Percentiles rank a stretch among this genome's conserved stretches.
phyloP scores from a whole-genome alignment of 2,329 filamentous ascomycete species.

The Ascomycota sp. region DNA sequence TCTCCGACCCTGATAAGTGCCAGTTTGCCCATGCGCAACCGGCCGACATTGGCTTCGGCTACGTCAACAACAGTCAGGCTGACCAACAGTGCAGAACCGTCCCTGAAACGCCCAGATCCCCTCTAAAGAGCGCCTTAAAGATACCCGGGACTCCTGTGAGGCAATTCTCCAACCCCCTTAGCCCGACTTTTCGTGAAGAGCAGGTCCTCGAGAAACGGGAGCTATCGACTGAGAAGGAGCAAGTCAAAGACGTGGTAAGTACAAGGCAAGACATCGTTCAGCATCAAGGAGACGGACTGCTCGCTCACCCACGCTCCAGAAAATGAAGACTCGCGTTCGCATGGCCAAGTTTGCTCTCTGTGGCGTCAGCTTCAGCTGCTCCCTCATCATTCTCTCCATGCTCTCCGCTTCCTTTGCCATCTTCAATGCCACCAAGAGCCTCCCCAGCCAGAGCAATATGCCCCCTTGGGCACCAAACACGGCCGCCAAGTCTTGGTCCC shows the following conservation, averaged over 20 bases:
- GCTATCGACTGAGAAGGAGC: conserved; percentile 58
- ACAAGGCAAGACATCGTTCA: not conserved
- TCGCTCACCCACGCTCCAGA: conserved; percentile 28
- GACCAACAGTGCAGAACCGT: conserved; percentile 33
- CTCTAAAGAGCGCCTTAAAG: conserved; percentile 76
- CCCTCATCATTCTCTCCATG: conserved; percentile 81
- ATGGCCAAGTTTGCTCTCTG: conserved; percentile 90
- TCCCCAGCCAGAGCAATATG: conserved; percentile 57
- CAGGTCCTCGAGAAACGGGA: conserved; percentile 71
- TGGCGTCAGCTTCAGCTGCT: conserved; percentile 90
- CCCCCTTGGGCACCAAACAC: conserved; percentile 67
- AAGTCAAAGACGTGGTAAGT: conserved; percentile 70
- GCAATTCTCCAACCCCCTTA: conserved; percentile 53
- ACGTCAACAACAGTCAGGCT: conserved; percentile 39
- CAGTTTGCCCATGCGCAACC: conserved; percentile 43
- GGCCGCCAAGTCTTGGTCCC: conserved; percentile 50
- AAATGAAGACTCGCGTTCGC: conserved; percentile 75
- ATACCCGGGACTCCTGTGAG: conserved; percentile 62
- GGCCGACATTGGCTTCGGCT: conserved; percentile 79
- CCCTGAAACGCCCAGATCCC: conserved; percentile 49
- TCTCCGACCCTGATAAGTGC: conserved; percentile 33
- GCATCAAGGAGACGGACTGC: conserved; percentile 1
- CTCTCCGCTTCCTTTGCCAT: conserved; percentile 71
- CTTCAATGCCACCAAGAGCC: conserved; percentile 64
- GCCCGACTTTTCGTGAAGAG: conserved; percentile 80